These are phyloP conservation scores for Fagopyrum homotropicum DNA, from an alignment of 148 eudicot genomes.

Conservation along the genomic window DNA sequence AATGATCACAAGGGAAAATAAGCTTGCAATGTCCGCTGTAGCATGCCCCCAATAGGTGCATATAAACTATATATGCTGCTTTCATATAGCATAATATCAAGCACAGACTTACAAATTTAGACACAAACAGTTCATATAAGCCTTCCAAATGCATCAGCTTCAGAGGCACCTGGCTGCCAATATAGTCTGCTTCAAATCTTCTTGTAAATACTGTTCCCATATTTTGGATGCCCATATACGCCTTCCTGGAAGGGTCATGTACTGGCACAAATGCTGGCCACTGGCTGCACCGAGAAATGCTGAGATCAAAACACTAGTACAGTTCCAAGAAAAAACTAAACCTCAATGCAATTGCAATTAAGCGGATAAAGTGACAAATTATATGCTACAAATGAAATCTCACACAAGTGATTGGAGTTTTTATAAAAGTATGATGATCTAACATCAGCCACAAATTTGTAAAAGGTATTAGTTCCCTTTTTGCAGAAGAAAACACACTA, in stretches of 20 bases:
- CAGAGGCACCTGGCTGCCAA: constrained; percentile 89
- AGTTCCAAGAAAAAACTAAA: neutral
- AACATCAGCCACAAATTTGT: neutral
- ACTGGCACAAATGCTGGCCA: constrained; percentile 99
- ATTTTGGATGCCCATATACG: constrained; percentile 90
- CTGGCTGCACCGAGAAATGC: constrained; percentile 36
- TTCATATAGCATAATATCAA: constrained; percentile 2
- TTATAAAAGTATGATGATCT: neutral
- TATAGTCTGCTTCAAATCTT: constrained; percentile 92
- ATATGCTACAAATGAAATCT: neutral
- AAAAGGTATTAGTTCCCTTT: neutral
- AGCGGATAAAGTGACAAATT: neutral
- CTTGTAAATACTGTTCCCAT: constrained; percentile 93
- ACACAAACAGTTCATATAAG: constrained; percentile 77
- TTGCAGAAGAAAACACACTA: neutral
- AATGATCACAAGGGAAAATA: constrained; percentile 15
- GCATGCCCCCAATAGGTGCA: neutral
- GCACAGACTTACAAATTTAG: constrained; percentile 77
- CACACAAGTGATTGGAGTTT: neutral
- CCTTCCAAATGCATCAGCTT: constrained; percentile 99
- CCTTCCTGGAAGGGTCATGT: constrained; percentile 88
- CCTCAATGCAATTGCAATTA: neutral
- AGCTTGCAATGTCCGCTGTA: neutral
- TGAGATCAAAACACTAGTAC: neutral
- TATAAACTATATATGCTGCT: neutral